Evolutionary conservation across 1,284 basidiomycete species (phyloP).

Genomic region (Taiwanofungus camphoratus): DNA sequence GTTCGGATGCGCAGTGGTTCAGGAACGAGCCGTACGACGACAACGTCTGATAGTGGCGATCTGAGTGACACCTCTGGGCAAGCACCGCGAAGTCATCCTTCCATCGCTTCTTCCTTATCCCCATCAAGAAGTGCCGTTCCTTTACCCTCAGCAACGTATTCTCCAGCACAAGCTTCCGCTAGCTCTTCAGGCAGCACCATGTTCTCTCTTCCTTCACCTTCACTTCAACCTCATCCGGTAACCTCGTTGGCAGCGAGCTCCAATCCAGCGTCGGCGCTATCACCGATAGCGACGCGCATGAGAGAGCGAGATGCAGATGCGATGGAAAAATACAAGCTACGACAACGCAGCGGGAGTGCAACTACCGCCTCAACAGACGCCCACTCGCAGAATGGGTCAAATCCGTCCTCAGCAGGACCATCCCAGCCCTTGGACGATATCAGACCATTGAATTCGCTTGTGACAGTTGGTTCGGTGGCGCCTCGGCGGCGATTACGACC

Average conservation of each 20-base stretch:
- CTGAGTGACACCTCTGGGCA: conserved; percentile 35
- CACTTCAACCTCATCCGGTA: conserved; percentile 33
- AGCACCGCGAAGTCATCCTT: conserved; percentile 35
- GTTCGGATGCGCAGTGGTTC: conserved; percentile 72
- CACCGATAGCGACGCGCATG: conserved; percentile 72
- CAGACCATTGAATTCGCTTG: conserved; percentile 39
- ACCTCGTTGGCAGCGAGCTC: conserved; percentile 27
- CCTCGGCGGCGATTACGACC: conserved; percentile 58
- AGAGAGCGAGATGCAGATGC: conserved; percentile 77
- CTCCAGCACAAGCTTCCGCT: conserved; percentile 48
- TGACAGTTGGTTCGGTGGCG: conserved; percentile 48
- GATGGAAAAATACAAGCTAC: conserved; percentile 74
- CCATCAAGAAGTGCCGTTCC: conserved; percentile 26
- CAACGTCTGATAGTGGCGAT: conserved; percentile 66
- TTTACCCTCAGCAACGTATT: conserved; percentile 36
- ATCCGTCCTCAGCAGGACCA: conserved; percentile 42
- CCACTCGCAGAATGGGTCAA: conserved; percentile 51
- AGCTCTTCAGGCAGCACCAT: conserved; percentile 40
- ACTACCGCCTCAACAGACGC: conserved; percentile 66
- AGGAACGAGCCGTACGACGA: conserved; percentile 71
- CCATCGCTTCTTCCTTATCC: conserved; percentile 24
- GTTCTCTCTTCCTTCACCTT: conserved; percentile 39
- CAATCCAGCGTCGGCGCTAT: conserved; percentile 47
- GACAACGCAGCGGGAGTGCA: conserved; percentile 73
- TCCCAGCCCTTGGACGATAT: conserved; percentile 49